Evolutionary conservation across 2,329 filamentous ascomycete genomes (phyloP).

Genomic region (Helotiales sp.): DNA sequence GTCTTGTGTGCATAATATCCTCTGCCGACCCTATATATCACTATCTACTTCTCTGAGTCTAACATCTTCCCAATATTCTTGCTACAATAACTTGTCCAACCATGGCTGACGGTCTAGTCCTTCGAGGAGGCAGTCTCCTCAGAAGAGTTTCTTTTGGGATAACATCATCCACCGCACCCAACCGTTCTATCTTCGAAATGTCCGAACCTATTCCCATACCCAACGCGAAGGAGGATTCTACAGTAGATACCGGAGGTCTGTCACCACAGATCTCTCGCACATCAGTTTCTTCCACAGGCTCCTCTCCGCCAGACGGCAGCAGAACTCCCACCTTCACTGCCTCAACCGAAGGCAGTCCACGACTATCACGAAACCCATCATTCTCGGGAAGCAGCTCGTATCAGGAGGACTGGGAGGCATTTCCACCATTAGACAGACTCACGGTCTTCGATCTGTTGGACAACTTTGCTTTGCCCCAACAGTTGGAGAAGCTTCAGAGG

Average conservation of each 20-base stretch:
- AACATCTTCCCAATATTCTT: neutral
- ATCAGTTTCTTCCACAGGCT: conserved; percentile 43
- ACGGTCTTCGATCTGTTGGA: conserved; percentile 92
- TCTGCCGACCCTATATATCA: neutral
- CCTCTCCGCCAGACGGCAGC: conserved; percentile 46
- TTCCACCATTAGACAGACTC: conserved; percentile 85
- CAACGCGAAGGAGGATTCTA: conserved; percentile 23
- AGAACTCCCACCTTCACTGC: conserved; percentile 53
- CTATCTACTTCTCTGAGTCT: conserved; percentile 2
- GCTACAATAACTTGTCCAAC: neutral
- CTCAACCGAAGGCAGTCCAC: conserved; percentile 49
- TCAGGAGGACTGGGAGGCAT: conserved; percentile 83
- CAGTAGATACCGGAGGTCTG: conserved; percentile 20
- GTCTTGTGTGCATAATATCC: conserved; percentile 3
- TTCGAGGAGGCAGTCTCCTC: conserved; percentile 43
- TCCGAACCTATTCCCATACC: conserved; percentile 42
- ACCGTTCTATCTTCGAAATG: conserved; percentile 45
- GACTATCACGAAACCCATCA: conserved; percentile 73
- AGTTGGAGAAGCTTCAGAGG: conserved; percentile 86
- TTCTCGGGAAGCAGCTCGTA: conserved; percentile 85
- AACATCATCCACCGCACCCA: conserved; percentile 38
- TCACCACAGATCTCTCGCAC: conserved; percentile 24
- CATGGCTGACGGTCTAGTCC: conserved; percentile 45
- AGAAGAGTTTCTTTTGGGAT: conserved; percentile 43
- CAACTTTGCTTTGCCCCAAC: conserved; percentile 86